A percentile compares a stretch with the other conserved stretches of the same genome.
Conservation (phyloP, 768 basidiomycete species). For the Macrolepiota dolichaula region DNA sequence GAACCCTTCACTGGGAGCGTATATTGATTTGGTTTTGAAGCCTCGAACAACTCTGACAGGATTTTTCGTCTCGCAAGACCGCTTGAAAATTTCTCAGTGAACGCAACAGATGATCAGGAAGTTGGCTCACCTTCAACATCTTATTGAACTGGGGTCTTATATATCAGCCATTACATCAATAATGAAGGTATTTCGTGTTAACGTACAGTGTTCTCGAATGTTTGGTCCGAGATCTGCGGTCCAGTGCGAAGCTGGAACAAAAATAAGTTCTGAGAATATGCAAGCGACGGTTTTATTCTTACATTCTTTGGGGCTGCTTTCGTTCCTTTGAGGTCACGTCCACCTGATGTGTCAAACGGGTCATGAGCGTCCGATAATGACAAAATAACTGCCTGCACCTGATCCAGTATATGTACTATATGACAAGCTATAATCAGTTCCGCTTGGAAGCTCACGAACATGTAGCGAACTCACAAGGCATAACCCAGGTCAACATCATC, state of each 20-base stretch:
- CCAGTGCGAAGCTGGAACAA: slow-evolving; percentile 77
- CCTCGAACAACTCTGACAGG: slow-evolving; percentile 88
- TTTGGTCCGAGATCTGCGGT: slow-evolving; percentile 81
- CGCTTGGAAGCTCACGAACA: not conserved
- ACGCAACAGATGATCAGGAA: not conserved
- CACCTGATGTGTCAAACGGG: slow-evolving; percentile 44
- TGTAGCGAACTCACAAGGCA: slow-evolving; percentile 59
- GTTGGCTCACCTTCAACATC: slow-evolving; percentile 52
- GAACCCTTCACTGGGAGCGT: slow-evolving; percentile 78
- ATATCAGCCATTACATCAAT: not conserved
- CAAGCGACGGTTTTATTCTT: slow-evolving; percentile 16
- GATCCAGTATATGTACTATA: slow-evolving; percentile 78
- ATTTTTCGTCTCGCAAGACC: slow-evolving; percentile 73
- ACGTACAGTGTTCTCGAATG: slow-evolving; percentile 61
- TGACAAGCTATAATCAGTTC: not conserved
- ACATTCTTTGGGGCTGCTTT: slow-evolving; percentile 83
- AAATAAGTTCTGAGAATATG: not conserved
- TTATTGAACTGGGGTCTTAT: slow-evolving; percentile 49
- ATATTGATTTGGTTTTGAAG: slow-evolving; percentile 68
- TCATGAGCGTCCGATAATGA: not conserved
- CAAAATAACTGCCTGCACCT: slow-evolving; percentile 34
- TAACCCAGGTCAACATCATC: slow-evolving; percentile 83
- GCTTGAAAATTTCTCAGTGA: slow-evolving; percentile 33
- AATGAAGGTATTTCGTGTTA: not conserved
- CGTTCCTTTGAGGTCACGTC: slow-evolving; percentile 85